Base-by-base conservation (phyloP, 257 asterid species). In the Mentha longifolia region DNA sequence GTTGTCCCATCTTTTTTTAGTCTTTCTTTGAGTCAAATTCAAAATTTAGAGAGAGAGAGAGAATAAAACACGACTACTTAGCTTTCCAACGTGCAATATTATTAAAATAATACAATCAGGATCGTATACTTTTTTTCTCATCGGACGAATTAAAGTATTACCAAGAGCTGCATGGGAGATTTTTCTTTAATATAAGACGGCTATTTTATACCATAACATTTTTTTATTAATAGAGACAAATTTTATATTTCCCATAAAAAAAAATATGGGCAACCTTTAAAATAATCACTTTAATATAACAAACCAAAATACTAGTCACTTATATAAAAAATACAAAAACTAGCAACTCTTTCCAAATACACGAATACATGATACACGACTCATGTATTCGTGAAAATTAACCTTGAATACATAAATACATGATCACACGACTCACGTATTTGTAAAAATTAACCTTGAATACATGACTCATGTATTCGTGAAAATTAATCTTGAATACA, bases 51-150 rank as follows among this genome's bases (percentile, higher is more conserved):
- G 47, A 5, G 7, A 31, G 58, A 72, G 46, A 50, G 54, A 35
- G 46, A 19, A 12, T 72, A 12, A n/a, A 51, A 35, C 54, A 51
- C 67, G 68, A 33, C 50, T 20, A 30, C 7, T 12, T 71, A 71
- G 30, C 54, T 50, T 37, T 62, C 45, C 33, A 39, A 61, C 70
- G 64, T 61, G 76, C 22, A 19, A 62, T 51, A 22, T 35, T 17
- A 61, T 25, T 61, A 49, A 20, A 19, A 39, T 19, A 35, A 50
- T 37, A 61, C 3, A 4, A 71, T 2, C 1, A 50, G 20, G n/a
- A 50, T 5, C 37, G 10, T 37, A 72, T 35, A 35, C 39, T 19
- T 13, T 28, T 33, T 46, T 30, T 47, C 59, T 33, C 15, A n/a
- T 28, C 7, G 3, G 33, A 16, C 4, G 11, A 33, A 45, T 60